Evolutionary conservation across 2,329 filamentous ascomycete genomes (phyloP).

Genomic region (Periglandula ipomoeae): DNA sequence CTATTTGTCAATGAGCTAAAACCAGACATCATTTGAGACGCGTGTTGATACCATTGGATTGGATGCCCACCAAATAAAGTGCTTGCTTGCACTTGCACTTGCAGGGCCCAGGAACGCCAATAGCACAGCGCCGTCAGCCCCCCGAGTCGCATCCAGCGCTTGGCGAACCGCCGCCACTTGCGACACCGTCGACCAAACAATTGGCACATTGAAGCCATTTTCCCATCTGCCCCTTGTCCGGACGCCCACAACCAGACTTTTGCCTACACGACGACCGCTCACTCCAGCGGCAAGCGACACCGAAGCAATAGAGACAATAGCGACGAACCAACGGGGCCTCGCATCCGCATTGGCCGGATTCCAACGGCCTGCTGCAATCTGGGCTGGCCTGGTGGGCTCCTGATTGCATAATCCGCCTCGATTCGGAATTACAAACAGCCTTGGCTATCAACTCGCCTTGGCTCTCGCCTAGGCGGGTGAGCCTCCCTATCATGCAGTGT

Average conservation of each 20-base stretch:
- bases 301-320: not conserved
- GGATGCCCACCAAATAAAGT: not conserved
- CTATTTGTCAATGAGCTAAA: too few relatives aligned
- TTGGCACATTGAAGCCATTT: too few relatives aligned
- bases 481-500: slow-evolving; percentile 5
- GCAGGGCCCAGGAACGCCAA: not conserved
- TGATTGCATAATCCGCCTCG: not conserved
- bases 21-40: too few relatives aligned
- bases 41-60: not conserved
- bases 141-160: not conserved
- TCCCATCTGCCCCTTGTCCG: not conserved
- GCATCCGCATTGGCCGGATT: not conserved
- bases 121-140: not conserved
- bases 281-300: too few relatives aligned
- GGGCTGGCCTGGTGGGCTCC: not conserved
- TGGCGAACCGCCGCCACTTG: slow-evolving; percentile 1
- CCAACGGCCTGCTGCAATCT: not conserved
- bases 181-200: not conserved
- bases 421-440: not conserved
- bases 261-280: not conserved
- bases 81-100: not conserved
- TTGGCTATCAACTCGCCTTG: too few relatives aligned
- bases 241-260: not conserved
- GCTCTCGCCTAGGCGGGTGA: not conserved
- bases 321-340: too few relatives aligned